Evolutionary conservation across 2,329 filamentous ascomycete species (phyloP).

Genomic region (Penicillium aurantiogriseum): DNA sequence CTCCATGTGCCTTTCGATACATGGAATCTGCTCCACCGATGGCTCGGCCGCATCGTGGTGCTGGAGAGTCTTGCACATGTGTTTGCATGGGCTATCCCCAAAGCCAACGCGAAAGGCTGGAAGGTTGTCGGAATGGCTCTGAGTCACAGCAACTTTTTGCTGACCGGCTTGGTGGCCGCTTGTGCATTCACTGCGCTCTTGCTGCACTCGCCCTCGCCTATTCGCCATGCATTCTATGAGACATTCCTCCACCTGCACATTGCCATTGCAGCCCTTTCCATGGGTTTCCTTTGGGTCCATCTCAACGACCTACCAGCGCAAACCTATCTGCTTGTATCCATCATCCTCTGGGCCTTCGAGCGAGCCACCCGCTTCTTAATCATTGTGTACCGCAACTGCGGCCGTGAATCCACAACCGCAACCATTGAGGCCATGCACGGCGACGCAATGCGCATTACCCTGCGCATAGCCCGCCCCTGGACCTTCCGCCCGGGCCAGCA

Average conservation of each 20-base stretch:
- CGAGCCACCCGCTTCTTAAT: constrained; percentile 62
- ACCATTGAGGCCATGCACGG: constrained; percentile 67
- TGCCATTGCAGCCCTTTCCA: constrained; percentile 64
- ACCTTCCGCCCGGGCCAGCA: constrained; percentile 69
- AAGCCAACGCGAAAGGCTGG: constrained; percentile 49
- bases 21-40: constrained; percentile 67
- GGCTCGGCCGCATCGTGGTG: constrained; percentile 72
- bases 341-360: constrained; percentile 76
- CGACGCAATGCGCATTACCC: constrained; percentile 67
- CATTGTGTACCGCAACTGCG: constrained; percentile 64
- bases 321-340: constrained; percentile 70
- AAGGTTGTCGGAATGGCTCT: constrained; percentile 31
- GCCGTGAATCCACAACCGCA: constrained; percentile 60
- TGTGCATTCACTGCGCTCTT: constrained; percentile 64
- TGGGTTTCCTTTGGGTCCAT: constrained; percentile 77
- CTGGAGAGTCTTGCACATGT: constrained; percentile 69
- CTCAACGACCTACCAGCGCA: constrained; percentile 68
- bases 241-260: constrained; percentile 88
- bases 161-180: constrained; percentile 45
- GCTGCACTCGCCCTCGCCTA: constrained; percentile 65
- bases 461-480: constrained; percentile 66
- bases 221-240: constrained; percentile 93
- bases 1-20: constrained; percentile 46
- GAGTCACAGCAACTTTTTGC: constrained; percentile 34
- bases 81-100: constrained; percentile 70